Percentiles rank a stretch among this genome's conserved stretches.
Conservation (phyloP, 345 rosid genomes). For the Boechera divaricarpa region DNA sequence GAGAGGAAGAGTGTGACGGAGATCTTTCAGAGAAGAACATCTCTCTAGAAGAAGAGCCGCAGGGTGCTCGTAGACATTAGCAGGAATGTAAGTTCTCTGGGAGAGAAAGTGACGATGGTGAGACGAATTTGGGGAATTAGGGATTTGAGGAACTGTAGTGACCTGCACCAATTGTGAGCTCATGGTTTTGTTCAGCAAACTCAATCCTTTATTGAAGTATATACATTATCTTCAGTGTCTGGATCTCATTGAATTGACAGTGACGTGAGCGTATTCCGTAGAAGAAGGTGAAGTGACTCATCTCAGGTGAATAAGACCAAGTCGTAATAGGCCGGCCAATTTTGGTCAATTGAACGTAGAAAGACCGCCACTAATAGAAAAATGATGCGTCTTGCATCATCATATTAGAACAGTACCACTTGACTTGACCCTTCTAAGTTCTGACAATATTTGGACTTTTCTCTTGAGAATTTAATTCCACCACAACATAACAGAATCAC, state of each 20-base stretch:
- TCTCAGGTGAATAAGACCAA: conserved; percentile 28
- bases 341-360: conserved; percentile 19
- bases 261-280: conserved; percentile 15
- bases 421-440: conserved; percentile 33
- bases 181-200: conserved; percentile 23
- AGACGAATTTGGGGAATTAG: conserved; percentile 13
- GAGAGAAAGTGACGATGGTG: conserved; percentile 51
- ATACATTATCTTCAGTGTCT: conserved; percentile 30
- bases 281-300: conserved; percentile 1
- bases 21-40: conserved; percentile 60
- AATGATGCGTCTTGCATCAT: conserved; percentile 7
- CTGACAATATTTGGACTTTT: conserved; percentile 30
- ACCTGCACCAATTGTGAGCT: conserved; percentile 33
- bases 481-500: background rate
- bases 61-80: conserved; percentile 74
- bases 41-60: conserved; percentile 77
- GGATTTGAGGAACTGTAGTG: conserved; percentile 10
- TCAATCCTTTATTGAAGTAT: background rate
- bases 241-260: conserved; percentile 13
- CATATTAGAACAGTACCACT: conserved; percentile 4
- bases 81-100: conserved; percentile 65
- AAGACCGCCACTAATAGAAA: conserved; percentile 27
- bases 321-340: background rate
- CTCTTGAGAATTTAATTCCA: conserved; percentile 17
- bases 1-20: conserved; percentile 69